Evolutionary conservation across 2,329 filamentous ascomycete species (phyloP).

Genomic region (Penicillium italicum): DNA sequence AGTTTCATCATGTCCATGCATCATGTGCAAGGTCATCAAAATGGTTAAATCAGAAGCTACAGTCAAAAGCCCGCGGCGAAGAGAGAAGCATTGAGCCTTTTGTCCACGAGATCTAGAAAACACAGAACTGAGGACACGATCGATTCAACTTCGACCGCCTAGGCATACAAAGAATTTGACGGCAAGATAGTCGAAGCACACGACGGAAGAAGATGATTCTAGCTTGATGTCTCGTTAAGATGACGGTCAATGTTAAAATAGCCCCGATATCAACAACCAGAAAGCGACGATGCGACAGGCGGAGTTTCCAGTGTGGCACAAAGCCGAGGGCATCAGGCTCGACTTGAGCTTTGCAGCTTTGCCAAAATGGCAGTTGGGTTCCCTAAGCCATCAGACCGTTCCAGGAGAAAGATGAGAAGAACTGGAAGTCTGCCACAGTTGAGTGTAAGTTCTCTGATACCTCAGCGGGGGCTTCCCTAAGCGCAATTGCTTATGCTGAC

Average conservation of each 20-base stretch:
- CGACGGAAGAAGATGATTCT: background rate
- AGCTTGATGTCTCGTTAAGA: background rate
- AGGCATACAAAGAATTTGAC: background rate
- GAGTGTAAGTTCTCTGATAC: background rate
- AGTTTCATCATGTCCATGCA: too few species aligned
- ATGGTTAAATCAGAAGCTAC: too few species aligned
- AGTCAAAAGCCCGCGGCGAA: background rate
- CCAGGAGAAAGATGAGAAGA: background rate
- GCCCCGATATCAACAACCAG: background rate
- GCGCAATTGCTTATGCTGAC: background rate
- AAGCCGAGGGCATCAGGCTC: background rate
- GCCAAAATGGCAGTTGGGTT: too few species aligned
- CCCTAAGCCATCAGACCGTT: too few species aligned
- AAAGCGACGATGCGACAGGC: background rate
- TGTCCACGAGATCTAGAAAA: background rate
- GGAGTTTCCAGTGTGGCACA: background rate
- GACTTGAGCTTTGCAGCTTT: background rate
- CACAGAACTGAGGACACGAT: too few species aligned
- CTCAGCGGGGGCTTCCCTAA: background rate
- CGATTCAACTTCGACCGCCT: too few species aligned
- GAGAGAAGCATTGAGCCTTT: background rate
- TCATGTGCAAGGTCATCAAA: too few species aligned
- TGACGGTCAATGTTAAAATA: background rate
- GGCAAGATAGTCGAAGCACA: background rate
- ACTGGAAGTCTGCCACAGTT: too few species aligned